Percentiles rank a stretch among this genome's conserved stretches.
Conservation (phyloP, 345 rosid species). For the Eucalyptus lansdowneana region DNA sequence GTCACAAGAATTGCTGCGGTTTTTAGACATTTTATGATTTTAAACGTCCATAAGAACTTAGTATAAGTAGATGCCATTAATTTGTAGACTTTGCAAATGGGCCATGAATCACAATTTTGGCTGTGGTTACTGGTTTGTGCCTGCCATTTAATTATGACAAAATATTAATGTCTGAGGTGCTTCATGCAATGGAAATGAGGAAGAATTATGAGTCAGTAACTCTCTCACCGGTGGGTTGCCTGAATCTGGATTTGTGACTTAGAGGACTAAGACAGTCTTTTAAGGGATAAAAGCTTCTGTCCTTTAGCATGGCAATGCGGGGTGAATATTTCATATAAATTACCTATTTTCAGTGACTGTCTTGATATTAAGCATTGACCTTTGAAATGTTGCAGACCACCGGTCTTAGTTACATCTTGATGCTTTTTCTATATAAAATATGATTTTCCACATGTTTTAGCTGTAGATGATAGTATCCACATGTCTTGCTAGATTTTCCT, state of each 20-base stretch:
- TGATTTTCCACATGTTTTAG: neutral
- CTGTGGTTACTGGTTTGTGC: neutral
- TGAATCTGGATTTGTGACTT: neutral
- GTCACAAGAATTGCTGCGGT: neutral
- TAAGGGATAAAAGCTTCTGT: neutral
- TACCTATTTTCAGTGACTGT: neutral
- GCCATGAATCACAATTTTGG: neutral
- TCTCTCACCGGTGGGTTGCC: neutral
- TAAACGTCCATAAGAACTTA: neutral
- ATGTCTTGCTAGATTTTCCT: neutral
- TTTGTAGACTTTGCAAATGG: neutral
- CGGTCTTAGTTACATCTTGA: neutral
- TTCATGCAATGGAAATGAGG: neutral
- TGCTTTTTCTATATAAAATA: neutral
- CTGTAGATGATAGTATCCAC: neutral
- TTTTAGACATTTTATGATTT: neutral
- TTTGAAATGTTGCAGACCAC: neutral
- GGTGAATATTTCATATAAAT: neutral
- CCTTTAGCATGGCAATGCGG: neutral
- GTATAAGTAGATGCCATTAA: neutral
- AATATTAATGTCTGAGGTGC: neutral
- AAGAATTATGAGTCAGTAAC: neutral
- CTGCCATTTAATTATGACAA: neutral
- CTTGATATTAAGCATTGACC: neutral
- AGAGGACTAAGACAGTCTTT: neutral